A percentile compares a stretch with the other conserved stretches of the same genome.
Evolutionary conservation across 1,284 basidiomycete genomes (phyloP).

Genomic region (Laetiporus sulphureus): DNA sequence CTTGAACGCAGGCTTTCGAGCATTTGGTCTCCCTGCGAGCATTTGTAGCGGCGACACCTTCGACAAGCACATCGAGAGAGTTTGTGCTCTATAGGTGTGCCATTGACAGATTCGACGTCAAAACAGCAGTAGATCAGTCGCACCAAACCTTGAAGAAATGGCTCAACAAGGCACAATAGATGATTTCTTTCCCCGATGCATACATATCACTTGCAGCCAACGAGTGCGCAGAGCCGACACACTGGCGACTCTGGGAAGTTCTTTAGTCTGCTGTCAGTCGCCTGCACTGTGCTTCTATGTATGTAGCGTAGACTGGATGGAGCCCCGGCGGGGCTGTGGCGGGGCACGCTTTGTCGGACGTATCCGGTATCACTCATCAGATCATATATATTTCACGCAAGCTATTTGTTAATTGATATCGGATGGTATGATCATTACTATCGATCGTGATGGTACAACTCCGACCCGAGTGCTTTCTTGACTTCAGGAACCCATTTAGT

Average conservation of each 20-base stretch:
- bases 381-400: no score
- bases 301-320: no score
- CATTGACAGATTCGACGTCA: slow-evolving; percentile 52
- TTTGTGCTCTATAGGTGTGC: slow-evolving; percentile 63
- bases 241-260: no score
- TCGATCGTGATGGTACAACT: slow-evolving; percentile 8
- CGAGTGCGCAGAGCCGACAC: no score
- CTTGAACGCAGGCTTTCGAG: slow-evolving; percentile 58
- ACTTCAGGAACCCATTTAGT: slow-evolving; percentile 9
- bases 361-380: no score
- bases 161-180: slow-evolving; percentile 48
- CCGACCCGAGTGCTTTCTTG: background rate
- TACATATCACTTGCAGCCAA: no score
- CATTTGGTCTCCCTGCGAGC: slow-evolving; percentile 43
- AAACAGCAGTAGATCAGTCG: slow-evolving; percentile 54
- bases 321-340: no score
- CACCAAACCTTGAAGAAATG: slow-evolving; percentile 73
- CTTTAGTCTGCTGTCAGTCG: no score
- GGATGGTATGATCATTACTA: slow-evolving; percentile 6
- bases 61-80: slow-evolving; percentile 44
- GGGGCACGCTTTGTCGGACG: no score
- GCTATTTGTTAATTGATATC: no score
- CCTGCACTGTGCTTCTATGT: no score
- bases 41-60: slow-evolving; percentile 43
- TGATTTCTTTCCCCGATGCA: no score